These are phyloP conservation scores for Podaxis sp. DNA, from an alignment of 768 basidiomycete genomes.

Conservation along the genomic window DNA sequence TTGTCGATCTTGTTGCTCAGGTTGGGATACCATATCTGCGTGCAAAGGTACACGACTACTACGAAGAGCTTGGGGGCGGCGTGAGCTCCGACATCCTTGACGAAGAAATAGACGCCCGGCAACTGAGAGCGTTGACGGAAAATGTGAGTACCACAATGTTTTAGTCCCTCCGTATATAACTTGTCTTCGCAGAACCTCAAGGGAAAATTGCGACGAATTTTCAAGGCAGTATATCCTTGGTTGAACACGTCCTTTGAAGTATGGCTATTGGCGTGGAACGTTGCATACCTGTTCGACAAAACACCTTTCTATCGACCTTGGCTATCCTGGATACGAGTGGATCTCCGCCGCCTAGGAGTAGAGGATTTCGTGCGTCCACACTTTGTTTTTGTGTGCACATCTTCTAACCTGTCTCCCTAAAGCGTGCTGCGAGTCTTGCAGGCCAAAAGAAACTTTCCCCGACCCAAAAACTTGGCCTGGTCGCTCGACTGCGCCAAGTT, in stretches of 20 bases:
- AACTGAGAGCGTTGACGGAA: slow-evolving; percentile 43
- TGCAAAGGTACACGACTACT: slow-evolving; percentile 87
- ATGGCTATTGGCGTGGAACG: slow-evolving; percentile 80
- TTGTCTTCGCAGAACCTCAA: slow-evolving; percentile 38
- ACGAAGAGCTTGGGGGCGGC: slow-evolving; percentile 85
- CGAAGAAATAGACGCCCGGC: slow-evolving; percentile 42
- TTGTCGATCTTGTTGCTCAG: slow-evolving; percentile 31
- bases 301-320: slow-evolving; percentile 89
- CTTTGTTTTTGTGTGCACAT: neutral
- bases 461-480: slow-evolving; percentile 29
- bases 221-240: slow-evolving; percentile 80
- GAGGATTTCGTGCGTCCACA: slow-evolving; percentile 67
- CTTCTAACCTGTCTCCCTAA: slow-evolving; percentile 3
- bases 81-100: slow-evolving; percentile 61
- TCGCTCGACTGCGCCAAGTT: slow-evolving; percentile 41
- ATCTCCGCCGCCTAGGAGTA: slow-evolving; percentile 71
- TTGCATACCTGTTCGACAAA: slow-evolving; percentile 86
- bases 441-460: slow-evolving; percentile 25
- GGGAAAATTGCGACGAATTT: slow-evolving; percentile 53
- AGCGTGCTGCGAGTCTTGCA: slow-evolving; percentile 39
- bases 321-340: slow-evolving; percentile 81
- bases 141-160: slow-evolving; percentile 34
- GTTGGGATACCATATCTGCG: slow-evolving; percentile 86
- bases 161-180: neutral
- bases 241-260: slow-evolving; percentile 71